Percentiles rank a stretch among this genome's conserved stretches.
phyloP scores from a whole-genome alignment of 1,139 yeast species.

The Saccharomycopsis crataegensis region DNA sequence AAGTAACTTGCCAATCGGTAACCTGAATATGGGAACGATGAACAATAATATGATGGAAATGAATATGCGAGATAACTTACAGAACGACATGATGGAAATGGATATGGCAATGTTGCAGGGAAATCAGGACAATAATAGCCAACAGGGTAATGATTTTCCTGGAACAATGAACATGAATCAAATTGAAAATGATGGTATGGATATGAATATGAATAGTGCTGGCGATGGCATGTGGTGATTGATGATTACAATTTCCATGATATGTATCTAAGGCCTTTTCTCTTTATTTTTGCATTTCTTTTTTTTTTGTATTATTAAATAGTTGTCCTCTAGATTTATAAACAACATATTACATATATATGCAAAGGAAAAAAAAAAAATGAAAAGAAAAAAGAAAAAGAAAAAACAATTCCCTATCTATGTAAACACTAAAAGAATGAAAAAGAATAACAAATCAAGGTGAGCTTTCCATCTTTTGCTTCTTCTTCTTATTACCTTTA shows the following conservation, averaged over 20 bases:
- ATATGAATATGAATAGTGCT: background rate
- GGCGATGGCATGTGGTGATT: too few relatives aligned
- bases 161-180: background rate
- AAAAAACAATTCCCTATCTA: background rate
- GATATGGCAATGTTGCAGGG: too few relatives aligned
- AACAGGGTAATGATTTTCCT: background rate
- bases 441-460: background rate
- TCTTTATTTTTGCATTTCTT: background rate
- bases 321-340: too few relatives aligned
- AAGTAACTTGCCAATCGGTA: background rate
- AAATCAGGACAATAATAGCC: background rate
- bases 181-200: background rate
- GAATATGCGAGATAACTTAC: constrained; percentile 6
- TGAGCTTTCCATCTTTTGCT: constrained; percentile 2
- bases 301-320: background rate
- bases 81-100: background rate
- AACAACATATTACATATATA: too few relatives aligned
- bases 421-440: background rate
- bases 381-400: too few relatives aligned
- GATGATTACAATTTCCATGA: background rate
- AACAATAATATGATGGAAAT: background rate
- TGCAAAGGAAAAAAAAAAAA: too few relatives aligned
- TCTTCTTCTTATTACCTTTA: constrained; percentile 21
- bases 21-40: constrained; percentile 6
- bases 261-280: background rate